Base-by-base conservation (phyloP, 805 yeast genomes). In the Zygotorulaspora danielsina region DNA sequence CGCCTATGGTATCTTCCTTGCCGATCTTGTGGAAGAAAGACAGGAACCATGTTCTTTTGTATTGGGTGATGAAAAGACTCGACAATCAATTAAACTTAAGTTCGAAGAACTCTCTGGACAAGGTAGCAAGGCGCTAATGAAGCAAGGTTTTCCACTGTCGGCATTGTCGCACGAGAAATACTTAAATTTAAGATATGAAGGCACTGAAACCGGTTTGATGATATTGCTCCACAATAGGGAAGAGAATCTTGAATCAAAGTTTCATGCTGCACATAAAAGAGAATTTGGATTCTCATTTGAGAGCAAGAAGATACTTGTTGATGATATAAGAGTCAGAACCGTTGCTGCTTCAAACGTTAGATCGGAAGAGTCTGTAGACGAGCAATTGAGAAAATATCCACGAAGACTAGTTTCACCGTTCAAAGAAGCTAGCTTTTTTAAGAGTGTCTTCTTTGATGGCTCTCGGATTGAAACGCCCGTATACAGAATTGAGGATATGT, bases 161-260 rank as follows among this genome's bases (percentile, higher is more conserved):
- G 63, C 68, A 18, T 70, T 84, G 18, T 57, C 52, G 17, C 67
- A 72, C 38, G 93, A 87, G 53, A 73, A 74, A 34, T 84, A 73
- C 50, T 65, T 88, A 46, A 88, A 88, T 56, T 65, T 87, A 70
- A 72, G 93, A 54, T 88, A 84, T 56, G 77, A 76, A 46, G 96
- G 96, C 6, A 82, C 95, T 11, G 96, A 88, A 54, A 83, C 96
- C 2, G 79, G 82, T 29, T 64, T 89, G 45, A 82, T 87, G 84
- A 76, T 84, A 15, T 61, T 61, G 11, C 60, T 62, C 29, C 34
- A 29, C 33, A 30, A 28, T 11, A 59, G 55, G 28, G 50, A 20
- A 19, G 39, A 37, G 11, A 36, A 43, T 35, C 75, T 71, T 50
- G 51, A 58, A 15, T 56, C 63, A 24, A 66, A 67, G 30, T 84